Percentiles rank a stretch among this genome's conserved stretches.
phyloP scores from a whole-genome alignment of 352 stramenopile genomes.

The Halophytophthora polymorphica region DNA sequence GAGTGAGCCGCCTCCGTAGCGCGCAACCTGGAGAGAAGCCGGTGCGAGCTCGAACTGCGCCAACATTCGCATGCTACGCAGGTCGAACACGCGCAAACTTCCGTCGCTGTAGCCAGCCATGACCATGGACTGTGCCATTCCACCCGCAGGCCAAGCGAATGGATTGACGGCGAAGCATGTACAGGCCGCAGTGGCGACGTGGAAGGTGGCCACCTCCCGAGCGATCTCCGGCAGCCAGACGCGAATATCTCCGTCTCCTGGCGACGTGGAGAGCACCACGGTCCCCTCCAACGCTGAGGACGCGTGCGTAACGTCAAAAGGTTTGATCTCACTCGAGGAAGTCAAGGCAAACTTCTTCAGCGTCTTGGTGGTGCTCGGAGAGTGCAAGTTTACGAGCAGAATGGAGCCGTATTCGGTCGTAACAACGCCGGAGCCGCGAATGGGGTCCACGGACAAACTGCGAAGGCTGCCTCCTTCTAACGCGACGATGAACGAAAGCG shows the following conservation, averaged over 20 bases:
- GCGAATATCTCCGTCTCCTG: constrained; percentile 23
- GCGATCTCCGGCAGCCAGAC: constrained; percentile 41
- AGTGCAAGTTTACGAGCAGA: constrained; percentile 32
- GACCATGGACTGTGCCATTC: constrained; percentile 19
- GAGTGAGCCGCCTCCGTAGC: constrained; percentile 7
- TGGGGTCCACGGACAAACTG: constrained; percentile 42
- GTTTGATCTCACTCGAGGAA: neutral
- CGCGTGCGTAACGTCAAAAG: neutral
- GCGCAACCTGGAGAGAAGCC: constrained; percentile 9
- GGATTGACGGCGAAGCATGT: constrained; percentile 39
- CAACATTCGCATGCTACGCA: constrained; percentile 38
- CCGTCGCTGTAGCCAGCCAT: constrained; percentile 50
- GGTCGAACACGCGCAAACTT: constrained; percentile 48
- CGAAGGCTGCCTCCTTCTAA: constrained; percentile 23
- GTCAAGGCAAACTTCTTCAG: constrained; percentile 2
- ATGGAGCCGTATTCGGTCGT: constrained; percentile 25
- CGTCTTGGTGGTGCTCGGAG: constrained; percentile 22
- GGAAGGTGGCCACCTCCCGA: constrained; percentile 38
- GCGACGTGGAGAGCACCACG: constrained; percentile 31
- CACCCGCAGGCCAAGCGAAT: constrained; percentile 9
- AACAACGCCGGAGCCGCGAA: constrained; percentile 32
- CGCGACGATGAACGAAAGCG: constrained; percentile 22
- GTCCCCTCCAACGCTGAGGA: constrained; percentile 30
- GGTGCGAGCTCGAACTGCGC: constrained; percentile 32
- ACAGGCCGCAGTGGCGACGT: constrained; percentile 23